Evolutionary conservation across 139 green algal species (phyloP).

Genomic region (Axilococcus clingmanii): DNA sequence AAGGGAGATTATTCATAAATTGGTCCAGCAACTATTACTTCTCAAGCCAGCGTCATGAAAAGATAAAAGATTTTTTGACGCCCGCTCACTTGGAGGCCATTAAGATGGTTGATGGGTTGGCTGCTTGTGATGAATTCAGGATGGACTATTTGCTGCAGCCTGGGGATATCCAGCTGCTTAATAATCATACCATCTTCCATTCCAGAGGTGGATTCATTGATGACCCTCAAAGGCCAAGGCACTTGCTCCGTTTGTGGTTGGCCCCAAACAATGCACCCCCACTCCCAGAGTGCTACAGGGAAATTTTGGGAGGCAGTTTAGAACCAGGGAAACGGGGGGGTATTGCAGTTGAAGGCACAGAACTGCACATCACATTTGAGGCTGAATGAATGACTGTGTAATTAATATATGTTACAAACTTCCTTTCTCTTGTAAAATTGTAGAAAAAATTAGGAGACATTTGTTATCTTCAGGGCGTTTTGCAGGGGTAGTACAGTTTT

Average conservation of each 20-base stretch:
- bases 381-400: conserved; percentile 18
- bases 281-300: conserved; percentile 24
- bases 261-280: conserved; percentile 18
- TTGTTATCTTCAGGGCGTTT: too few relatives aligned
- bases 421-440: neutral
- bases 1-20: conserved; percentile 33
- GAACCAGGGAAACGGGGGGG: conserved; percentile 25
- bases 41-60: conserved; percentile 25
- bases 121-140: conserved; percentile 30
- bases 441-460: too few relatives aligned
- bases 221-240: conserved; percentile 20
- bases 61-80: conserved; percentile 38
- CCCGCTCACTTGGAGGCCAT: conserved; percentile 28
- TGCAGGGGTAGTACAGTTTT: too few relatives aligned
- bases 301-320: conserved; percentile 26
- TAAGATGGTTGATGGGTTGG: conserved; percentile 26
- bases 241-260: conserved; percentile 55
- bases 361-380: conserved; percentile 22
- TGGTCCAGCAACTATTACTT: conserved; percentile 38
- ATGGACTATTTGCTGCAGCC: conserved; percentile 48
- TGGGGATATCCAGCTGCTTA: conserved; percentile 58
- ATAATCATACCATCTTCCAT: conserved; percentile 53
- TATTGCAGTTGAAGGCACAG: conserved; percentile 12
- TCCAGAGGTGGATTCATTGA: conserved; percentile 35
- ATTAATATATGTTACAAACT: conserved; percentile 1